A percentile compares a stretch with the other conserved stretches of the same genome.
Evolutionary conservation across 202 grass and related monocot species (phyloP).

Genomic region (Bolboschoenoplectus hybrid): DNA sequence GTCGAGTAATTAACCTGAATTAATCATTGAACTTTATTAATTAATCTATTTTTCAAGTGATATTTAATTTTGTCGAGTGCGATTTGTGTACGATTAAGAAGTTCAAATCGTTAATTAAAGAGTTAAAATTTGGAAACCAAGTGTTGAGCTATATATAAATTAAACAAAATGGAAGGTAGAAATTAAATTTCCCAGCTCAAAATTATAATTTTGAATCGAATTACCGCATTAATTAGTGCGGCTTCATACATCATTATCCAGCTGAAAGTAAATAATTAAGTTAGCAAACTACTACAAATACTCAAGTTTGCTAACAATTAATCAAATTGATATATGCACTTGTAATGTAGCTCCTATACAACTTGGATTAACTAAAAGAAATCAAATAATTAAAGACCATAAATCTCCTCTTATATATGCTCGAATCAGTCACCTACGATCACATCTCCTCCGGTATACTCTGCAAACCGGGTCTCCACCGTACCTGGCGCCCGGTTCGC

Average conservation of each 20-base stretch:
- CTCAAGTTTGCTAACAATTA: constrained; percentile 22
- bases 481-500: constrained; percentile 43
- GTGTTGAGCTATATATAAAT: too few species aligned
- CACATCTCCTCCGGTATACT: constrained; percentile 86
- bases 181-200: not conserved
- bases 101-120: too few species aligned
- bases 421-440: not conserved
- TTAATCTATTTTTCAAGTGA: too few species aligned
- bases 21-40: too few species aligned
- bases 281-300: constrained; percentile 30
- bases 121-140: too few species aligned
- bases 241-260: not conserved
- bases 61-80: too few species aligned
- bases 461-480: constrained; percentile 70
- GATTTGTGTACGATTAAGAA: too few species aligned
- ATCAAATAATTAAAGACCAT: not conserved
- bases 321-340: constrained; percentile 19
- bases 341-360: constrained; percentile 25
- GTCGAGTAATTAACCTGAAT: too few species aligned
- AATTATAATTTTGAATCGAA: not conserved
- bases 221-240: not conserved
- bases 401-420: not conserved
- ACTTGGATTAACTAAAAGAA: constrained; percentile 4
- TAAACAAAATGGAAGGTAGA: not conserved
- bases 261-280: not conserved